These are phyloP conservation scores for Aspergillus neoniger DNA, from an alignment of 2,329 filamentous ascomycete genomes.

Conservation along the genomic window DNA sequence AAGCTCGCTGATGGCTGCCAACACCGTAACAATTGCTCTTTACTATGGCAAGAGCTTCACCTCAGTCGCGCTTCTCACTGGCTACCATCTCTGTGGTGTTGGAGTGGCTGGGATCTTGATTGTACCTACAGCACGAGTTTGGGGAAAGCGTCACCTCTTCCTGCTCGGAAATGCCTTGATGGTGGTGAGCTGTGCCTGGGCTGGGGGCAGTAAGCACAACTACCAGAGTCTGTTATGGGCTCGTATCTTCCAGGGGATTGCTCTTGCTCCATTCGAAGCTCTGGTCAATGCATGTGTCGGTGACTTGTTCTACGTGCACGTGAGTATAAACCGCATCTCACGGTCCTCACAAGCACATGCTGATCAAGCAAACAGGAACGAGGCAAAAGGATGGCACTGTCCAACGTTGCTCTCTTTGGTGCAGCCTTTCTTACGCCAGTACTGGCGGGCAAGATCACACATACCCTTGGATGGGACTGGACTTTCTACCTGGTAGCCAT, in stretches of 20 bases:
- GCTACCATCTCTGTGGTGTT: conserved; percentile 82
- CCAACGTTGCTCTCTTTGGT: conserved; percentile 69
- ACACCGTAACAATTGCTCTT: conserved; percentile 75
- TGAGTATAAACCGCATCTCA: conserved; percentile 42
- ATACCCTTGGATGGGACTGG: conserved; percentile 78
- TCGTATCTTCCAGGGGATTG: conserved; percentile 81
- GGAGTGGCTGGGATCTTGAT: conserved; percentile 80
- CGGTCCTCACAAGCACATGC: not conserved
- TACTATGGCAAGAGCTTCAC: conserved; percentile 68
- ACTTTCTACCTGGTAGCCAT: conserved; percentile 87
- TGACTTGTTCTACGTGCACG: conserved; percentile 87
- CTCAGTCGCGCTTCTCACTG: conserved; percentile 78
- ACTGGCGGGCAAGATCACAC: conserved; percentile 83
- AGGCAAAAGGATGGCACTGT: conserved; percentile 83
- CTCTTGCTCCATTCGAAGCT: conserved; percentile 84
- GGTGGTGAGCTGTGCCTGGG: conserved; percentile 76
- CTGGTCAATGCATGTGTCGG: conserved; percentile 86
- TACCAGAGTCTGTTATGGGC: conserved; percentile 76
- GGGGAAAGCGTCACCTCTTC: conserved; percentile 90
- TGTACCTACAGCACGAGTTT: conserved; percentile 83
- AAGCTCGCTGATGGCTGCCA: conserved; percentile 83
- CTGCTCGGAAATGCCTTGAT: conserved; percentile 74
- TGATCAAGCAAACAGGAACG: conserved; percentile 55
- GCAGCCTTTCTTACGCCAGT: conserved; percentile 80
- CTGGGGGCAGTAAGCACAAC: conserved; percentile 65